These are phyloP conservation scores for Tolypocladium guangdongense DNA, from an alignment of 2,329 filamentous ascomycete genomes.

Conservation along the genomic window DNA sequence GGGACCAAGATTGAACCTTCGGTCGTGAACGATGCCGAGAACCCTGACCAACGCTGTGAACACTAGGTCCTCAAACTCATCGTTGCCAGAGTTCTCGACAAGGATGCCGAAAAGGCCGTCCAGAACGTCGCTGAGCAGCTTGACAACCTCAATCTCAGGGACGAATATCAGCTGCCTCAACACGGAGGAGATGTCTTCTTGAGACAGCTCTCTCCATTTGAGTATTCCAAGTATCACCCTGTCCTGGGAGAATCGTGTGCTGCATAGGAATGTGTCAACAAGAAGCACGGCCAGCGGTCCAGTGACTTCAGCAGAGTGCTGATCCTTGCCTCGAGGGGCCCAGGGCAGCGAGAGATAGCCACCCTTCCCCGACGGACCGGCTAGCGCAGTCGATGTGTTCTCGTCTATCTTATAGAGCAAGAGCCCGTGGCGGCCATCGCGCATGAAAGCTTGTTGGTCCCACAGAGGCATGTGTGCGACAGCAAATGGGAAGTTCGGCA, in stretches of 20 bases:
- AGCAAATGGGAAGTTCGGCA: conserved; percentile 80
- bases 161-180: conserved; percentile 84
- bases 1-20: conserved; percentile 82
- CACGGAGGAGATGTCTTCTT: conserved; percentile 60
- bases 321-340: conserved; percentile 55
- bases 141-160: conserved; percentile 94
- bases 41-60: conserved; percentile 86
- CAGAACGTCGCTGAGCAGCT: conserved; percentile 79
- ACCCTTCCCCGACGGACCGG: conserved; percentile 57
- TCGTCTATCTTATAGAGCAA: conserved; percentile 89
- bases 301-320: conserved; percentile 62
- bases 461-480: conserved; percentile 89
- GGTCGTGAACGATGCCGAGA: conserved; percentile 85
- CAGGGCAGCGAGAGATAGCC: conserved; percentile 82
- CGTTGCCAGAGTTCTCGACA: conserved; percentile 81
- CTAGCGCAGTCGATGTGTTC: conserved; percentile 59
- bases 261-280: conserved; percentile 80
- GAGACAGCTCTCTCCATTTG: conserved; percentile 70
- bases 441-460: conserved; percentile 81
- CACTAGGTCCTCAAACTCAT: conserved; percentile 85
- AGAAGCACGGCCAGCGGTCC: conserved; percentile 71
- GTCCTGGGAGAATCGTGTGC: conserved; percentile 90
- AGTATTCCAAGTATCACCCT: conserved; percentile 73
- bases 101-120: conserved; percentile 86
- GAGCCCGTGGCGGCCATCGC: conserved; percentile 72